These are phyloP conservation scores for Flaveria linearis DNA, from an alignment of 129 eudicot species.

Conservation along the genomic window DNA sequence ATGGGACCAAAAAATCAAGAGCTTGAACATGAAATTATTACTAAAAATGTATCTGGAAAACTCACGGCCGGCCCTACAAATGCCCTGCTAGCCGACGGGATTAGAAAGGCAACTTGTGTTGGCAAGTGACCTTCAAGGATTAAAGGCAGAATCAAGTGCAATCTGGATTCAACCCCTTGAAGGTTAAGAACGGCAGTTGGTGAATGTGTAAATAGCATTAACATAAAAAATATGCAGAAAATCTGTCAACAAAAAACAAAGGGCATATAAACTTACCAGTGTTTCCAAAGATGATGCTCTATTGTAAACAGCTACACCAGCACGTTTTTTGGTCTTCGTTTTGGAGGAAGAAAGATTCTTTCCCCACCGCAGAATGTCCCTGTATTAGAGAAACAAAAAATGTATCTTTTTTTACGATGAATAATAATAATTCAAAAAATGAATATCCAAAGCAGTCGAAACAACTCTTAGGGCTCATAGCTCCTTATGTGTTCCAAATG, in stretches of 20 bases:
- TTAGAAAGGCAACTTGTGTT: not conserved
- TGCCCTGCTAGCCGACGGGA: not conserved
- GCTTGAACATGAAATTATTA: too few species aligned
- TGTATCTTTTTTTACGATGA: not conserved
- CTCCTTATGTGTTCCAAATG: not conserved
- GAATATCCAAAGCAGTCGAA: slow-evolving; percentile 7
- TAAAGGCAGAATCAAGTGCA: not conserved
- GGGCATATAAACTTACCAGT: slow-evolving; percentile 56
- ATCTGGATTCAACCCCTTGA: not conserved
- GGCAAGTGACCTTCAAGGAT: not conserved
- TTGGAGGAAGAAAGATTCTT: slow-evolving; percentile 72
- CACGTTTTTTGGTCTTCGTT: slow-evolving; percentile 89
- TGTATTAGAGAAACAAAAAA: slow-evolving; percentile 23
- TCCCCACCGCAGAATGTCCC: slow-evolving; percentile 92
- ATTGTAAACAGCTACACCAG: slow-evolving; percentile 92
- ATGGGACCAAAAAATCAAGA: not conserved
- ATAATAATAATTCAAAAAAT: not conserved
- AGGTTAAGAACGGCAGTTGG: not conserved
- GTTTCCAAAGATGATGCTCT: slow-evolving; percentile 96
- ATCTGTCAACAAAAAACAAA: not conserved
- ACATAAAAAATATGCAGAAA: slow-evolving; percentile 2
- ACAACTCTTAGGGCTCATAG: not conserved
- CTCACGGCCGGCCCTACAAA: not conserved
- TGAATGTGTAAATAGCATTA: not conserved
- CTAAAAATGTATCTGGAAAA: not conserved